These are phyloP conservation scores for Chaetoscypha palmicola DNA, from an alignment of 2,329 filamentous ascomycete genomes.

Conservation along the genomic window DNA sequence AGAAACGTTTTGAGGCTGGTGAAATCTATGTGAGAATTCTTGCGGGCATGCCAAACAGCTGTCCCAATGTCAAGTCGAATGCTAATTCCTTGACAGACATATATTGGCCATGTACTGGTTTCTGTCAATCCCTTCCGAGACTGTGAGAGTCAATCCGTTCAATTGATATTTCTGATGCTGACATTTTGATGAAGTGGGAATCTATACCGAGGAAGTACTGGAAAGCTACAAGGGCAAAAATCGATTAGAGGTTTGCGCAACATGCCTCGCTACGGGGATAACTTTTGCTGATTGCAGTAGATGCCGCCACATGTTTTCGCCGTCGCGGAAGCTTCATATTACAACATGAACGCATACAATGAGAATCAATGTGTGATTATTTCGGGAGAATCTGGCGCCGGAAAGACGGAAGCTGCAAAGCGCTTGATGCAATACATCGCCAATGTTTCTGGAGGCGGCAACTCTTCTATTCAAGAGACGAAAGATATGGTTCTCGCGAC, in stretches of 20 bases:
- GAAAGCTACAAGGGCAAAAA: slow-evolving; percentile 96
- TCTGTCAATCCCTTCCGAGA: slow-evolving; percentile 98
- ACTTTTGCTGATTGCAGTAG: slow-evolving; percentile 28
- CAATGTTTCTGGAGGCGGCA: slow-evolving; percentile 77
- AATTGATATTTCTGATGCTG: slow-evolving; percentile 27
- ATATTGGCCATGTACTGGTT: slow-evolving; percentile 98
- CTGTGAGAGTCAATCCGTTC: slow-evolving; percentile 39
- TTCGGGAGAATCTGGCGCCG: slow-evolving; percentile 93
- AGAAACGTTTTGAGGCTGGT: slow-evolving; percentile 93
- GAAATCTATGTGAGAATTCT: slow-evolving; percentile 71
- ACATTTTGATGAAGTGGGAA: slow-evolving; percentile 62
- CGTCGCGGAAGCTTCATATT: slow-evolving; percentile 92
- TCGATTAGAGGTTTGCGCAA: slow-evolving; percentile 69
- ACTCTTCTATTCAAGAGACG: slow-evolving; percentile 77
- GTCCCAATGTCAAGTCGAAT: too few relatives aligned
- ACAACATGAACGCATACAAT: slow-evolving; percentile 99
- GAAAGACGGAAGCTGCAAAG: slow-evolving; percentile 98
- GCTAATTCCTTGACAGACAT: too few relatives aligned
- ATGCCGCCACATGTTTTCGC: slow-evolving; percentile 94
- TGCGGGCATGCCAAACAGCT: not conserved
- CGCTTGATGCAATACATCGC: slow-evolving; percentile 99
- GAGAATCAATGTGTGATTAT: slow-evolving; percentile 99
- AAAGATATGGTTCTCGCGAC: slow-evolving; percentile 99
- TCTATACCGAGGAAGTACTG: slow-evolving; percentile 92
- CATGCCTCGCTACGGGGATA: too few relatives aligned